A percentile compares a stretch with the other conserved stretches of the same genome.
phyloP scores from a whole-genome alignment of 805 yeast genomes.

The Wickerhamiella musiphila region DNA sequence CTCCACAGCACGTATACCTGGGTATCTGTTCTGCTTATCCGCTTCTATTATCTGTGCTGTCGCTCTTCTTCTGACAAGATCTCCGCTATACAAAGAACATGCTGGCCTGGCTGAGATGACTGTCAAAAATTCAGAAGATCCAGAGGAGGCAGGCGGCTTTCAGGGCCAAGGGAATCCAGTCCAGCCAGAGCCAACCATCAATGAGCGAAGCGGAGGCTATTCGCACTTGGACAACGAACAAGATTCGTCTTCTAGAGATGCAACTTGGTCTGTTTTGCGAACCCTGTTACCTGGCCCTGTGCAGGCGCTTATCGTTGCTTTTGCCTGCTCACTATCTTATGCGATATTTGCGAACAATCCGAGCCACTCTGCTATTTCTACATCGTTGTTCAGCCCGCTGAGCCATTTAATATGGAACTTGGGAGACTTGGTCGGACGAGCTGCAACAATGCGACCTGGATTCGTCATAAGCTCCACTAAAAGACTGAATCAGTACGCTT shows the following conservation, averaged over 20 bases:
- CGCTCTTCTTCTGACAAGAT: conserved; percentile 6
- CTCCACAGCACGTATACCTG: conserved; percentile 31
- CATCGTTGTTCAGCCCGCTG: conserved; percentile 46
- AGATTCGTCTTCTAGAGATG: too few relatives aligned
- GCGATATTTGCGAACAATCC: conserved; percentile 79
- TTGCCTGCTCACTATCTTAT: conserved; percentile 57
- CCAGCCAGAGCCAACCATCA: too few relatives aligned
- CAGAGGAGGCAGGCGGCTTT: too few relatives aligned
- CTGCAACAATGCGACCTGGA: conserved; percentile 34
- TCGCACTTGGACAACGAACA: not conserved
- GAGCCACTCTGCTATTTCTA: conserved; percentile 29
- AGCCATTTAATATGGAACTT: conserved; percentile 74
- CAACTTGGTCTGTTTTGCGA: too few relatives aligned
- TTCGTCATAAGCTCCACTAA: conserved; percentile 29
- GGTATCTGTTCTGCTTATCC: conserved; percentile 24
- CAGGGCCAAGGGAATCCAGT: not conserved
- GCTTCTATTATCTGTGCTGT: conserved; percentile 8
- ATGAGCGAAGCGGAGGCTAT: too few relatives aligned
- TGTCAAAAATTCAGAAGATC: not conserved
- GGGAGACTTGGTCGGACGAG: conserved; percentile 73
- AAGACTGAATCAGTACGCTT: conserved; percentile 35
- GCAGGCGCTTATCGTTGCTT: conserved; percentile 52
- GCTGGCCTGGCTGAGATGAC: conserved; percentile 8
- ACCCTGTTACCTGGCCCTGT: conserved; percentile 38
- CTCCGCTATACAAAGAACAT: conserved; percentile 5